Base-by-base conservation (phyloP, 2,329 filamentous ascomycete genomes). In the Neonectria faginata region DNA sequence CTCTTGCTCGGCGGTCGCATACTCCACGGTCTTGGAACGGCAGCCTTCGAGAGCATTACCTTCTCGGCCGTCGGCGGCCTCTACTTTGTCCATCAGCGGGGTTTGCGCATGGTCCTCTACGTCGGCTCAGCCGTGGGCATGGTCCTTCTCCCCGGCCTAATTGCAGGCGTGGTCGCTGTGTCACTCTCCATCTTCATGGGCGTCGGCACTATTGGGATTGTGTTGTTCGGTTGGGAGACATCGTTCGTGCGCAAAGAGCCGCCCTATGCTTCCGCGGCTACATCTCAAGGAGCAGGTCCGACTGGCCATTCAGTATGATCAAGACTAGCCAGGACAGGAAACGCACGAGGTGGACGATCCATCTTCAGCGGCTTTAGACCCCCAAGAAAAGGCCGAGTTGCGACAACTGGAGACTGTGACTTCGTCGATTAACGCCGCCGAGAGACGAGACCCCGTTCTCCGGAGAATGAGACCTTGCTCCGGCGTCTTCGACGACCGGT, bases 31-130 rank as follows among this genome's bases (percentile, higher is more conserved):
- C 10, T 56, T 10, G 59, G 58, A 14, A 50, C 31, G 12, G 55
- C 63, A 16, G 63, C 63, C 7, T 62, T 62, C n/a, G 63, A 65
- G 20, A 62, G 59, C 6, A 55, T 65, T 14, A 42, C 53, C 16
- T 41, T 42, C 5, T 48, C 63, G 22, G 58, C 58, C 10, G 22
- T 65, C 7, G 52, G 27, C 20, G 63, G 62, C 54, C 39, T 65
- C 5, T 65, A 62, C 55, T 65, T 65, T 58, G 63, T 62, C 7
- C 63, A 65, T 36, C 31, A 65, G 36, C 53, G 63, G 6, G 63
- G 63, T 5, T 44, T 59, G 25, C 58, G 58, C 25, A 54, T 62
- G 7, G 59, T 59, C 7, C 14, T 65, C 11, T 47, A 25, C 44
- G 44, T 47, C 22, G 27, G 44, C 16, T 47, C 44, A 25, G 44